phyloP scores from a whole-genome alignment of 2,329 filamentous ascomycete genomes.

The Penicillium sp. region DNA sequence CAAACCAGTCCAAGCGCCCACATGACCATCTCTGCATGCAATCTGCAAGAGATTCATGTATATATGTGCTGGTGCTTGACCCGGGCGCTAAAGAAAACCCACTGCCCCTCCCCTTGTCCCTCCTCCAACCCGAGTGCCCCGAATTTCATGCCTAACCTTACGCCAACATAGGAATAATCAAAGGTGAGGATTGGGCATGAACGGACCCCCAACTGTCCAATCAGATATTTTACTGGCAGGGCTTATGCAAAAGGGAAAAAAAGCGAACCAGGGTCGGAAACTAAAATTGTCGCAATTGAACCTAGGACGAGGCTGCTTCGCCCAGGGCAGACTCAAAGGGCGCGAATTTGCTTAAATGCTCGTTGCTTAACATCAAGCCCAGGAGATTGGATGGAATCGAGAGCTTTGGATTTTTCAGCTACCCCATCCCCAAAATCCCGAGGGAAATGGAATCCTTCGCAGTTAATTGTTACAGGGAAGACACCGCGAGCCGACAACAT shows the following conservation, averaged over 20 bases:
- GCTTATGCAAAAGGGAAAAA: background rate
- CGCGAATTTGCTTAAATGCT: too few relatives aligned
- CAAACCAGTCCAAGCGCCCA: constrained; percentile 24
- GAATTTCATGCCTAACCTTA: constrained; percentile 12
- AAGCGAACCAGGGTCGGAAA: background rate
- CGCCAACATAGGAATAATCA: background rate
- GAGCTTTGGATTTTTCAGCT: too few relatives aligned
- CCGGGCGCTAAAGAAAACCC: constrained; percentile 18
- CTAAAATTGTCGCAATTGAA: background rate
- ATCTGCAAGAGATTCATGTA: constrained; percentile 33
- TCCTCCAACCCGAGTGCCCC: constrained; percentile 4
- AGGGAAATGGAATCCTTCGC: too few relatives aligned
- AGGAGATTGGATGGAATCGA: too few relatives aligned
- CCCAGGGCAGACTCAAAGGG: too few relatives aligned
- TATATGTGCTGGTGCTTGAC: constrained; percentile 21
- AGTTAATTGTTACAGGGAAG: too few relatives aligned
- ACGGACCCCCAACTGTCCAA: constrained; percentile 1
- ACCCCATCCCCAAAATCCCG: too few relatives aligned
- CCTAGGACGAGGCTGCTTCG: background rate
- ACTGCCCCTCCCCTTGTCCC: background rate
- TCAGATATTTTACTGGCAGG: background rate
- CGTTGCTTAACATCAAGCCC: too few relatives aligned
- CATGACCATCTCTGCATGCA: constrained; percentile 42
- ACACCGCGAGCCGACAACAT: background rate
- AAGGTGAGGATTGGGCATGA: constrained; percentile 9